phyloP scores from a whole-genome alignment of 1,284 basidiomycete species.

The Cystobasidium sp. region DNA sequence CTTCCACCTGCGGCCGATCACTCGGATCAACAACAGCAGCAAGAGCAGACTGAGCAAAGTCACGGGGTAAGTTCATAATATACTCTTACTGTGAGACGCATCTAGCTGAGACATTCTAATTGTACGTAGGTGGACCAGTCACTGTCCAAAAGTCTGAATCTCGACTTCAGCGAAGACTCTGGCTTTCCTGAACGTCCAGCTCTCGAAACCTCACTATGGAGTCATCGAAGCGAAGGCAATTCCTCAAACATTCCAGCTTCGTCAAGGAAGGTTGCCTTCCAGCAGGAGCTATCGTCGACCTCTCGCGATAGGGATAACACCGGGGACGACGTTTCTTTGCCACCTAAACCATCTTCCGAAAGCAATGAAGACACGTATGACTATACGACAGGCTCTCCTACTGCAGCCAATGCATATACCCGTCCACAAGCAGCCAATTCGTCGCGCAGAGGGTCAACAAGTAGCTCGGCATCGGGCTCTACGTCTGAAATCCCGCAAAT shows the following conservation, averaged over 20 bases:
- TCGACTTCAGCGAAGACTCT: slow-evolving; percentile 22
- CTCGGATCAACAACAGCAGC: neutral
- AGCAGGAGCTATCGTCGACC: neutral
- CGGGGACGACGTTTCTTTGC: neutral
- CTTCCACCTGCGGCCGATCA: slow-evolving; percentile 6
- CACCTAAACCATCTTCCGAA: slow-evolving; percentile 1
- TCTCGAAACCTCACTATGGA: slow-evolving; percentile 18
- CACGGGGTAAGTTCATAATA: neutral
- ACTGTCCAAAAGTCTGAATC: neutral
- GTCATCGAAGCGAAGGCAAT: neutral
- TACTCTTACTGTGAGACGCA: neutral
- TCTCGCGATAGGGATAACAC: neutral
- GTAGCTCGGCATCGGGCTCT: slow-evolving; percentile 22
- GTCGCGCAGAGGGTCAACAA: slow-evolving; percentile 10
- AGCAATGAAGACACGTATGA: slow-evolving; percentile 10
- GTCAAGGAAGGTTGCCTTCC: neutral
- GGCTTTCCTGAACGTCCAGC: slow-evolving; percentile 15
- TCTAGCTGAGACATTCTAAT: neutral
- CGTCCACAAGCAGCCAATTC: neutral
- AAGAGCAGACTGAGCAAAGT: neutral
- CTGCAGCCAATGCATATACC: neutral
- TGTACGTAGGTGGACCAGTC: neutral
- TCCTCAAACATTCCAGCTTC: slow-evolving; percentile 1
- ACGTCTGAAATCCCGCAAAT: slow-evolving; percentile 20
- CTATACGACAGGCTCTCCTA: slow-evolving; percentile 23